A percentile compares a stretch with the other conserved stretches of the same genome.
phyloP scores from a whole-genome alignment of 176 grass and related monocot genomes.

The Coix lacrymajobi region DNA sequence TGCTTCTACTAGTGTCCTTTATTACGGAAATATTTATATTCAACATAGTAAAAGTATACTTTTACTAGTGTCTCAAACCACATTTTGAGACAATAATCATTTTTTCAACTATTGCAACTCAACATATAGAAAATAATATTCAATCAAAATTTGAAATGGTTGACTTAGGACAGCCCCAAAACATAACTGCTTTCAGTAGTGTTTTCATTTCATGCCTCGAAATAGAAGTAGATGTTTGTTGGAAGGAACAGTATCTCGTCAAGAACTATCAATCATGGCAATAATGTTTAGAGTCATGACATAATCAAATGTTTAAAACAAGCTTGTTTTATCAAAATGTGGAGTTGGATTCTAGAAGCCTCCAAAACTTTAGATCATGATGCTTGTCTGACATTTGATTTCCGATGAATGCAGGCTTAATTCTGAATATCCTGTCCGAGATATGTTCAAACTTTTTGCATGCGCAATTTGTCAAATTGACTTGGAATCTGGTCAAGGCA shows the following conservation, averaged over 20 bases:
- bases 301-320: neutral
- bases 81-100: neutral
- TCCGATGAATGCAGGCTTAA: slow-evolving; percentile 57
- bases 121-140: neutral
- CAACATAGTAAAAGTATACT: neutral
- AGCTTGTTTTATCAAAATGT: neutral
- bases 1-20: neutral
- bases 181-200: neutral
- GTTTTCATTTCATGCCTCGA: neutral
- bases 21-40: neutral
- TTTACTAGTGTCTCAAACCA: neutral
- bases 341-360: neutral
- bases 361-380: slow-evolving; percentile 1
- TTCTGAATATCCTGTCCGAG: slow-evolving; percentile 69
- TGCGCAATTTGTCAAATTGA: slow-evolving; percentile 93
- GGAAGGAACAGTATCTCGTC: neutral
- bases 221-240: slow-evolving; percentile 10
- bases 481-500: slow-evolving; percentile 67
- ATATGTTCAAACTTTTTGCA: slow-evolving; percentile 95
- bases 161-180: neutral
- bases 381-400: slow-evolving; percentile 17
- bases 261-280: neutral
- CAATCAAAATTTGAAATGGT: neutral
- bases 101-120: neutral
- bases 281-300: neutral